Evolutionary conservation across 495 filamentous ascomycete species (phyloP).

Genomic region (Viridothelium virens): DNA sequence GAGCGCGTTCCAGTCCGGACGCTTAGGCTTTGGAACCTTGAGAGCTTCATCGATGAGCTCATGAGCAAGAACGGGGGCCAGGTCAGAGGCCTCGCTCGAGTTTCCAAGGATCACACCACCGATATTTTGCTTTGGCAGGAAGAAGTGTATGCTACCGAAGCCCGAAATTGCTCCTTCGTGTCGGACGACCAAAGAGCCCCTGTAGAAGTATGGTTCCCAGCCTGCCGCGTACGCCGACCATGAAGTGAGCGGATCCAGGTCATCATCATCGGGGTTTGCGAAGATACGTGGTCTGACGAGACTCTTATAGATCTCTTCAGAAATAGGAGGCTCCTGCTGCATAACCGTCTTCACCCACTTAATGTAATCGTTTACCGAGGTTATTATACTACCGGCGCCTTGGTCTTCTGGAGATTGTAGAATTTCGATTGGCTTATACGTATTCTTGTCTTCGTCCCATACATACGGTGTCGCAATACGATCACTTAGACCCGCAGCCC

Average conservation of each 20-base stretch:
- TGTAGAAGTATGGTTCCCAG: conserved; percentile 12
- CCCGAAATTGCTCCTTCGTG: conserved; percentile 13
- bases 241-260: conserved; percentile 17
- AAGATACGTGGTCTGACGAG: conserved; percentile 14
- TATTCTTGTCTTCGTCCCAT: conserved; percentile 15
- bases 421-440: conserved; percentile 9
- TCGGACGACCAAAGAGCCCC: conserved; percentile 13
- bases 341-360: conserved; percentile 21
- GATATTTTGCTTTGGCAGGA: conserved; percentile 15
- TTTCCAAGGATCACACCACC: conserved; percentile 16
- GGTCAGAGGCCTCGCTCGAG: neutral
- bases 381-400: conserved; percentile 16
- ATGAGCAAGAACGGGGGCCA: neutral
- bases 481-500: conserved; percentile 27
- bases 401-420: conserved; percentile 19
- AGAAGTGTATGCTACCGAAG: conserved; percentile 16
- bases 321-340: conserved; percentile 12
- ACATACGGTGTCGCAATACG: conserved; percentile 33
- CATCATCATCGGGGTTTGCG: conserved; percentile 1
- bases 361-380: conserved; percentile 16
- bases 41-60: conserved; percentile 16
- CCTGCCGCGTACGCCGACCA: conserved; percentile 13
- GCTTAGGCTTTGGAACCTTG: conserved; percentile 11
- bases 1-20: conserved; percentile 13
- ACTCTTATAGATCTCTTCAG: conserved; percentile 14